phyloP scores from a whole-genome alignment of 1,139 yeast genomes.

The Suhomyces anneliseae region DNA sequence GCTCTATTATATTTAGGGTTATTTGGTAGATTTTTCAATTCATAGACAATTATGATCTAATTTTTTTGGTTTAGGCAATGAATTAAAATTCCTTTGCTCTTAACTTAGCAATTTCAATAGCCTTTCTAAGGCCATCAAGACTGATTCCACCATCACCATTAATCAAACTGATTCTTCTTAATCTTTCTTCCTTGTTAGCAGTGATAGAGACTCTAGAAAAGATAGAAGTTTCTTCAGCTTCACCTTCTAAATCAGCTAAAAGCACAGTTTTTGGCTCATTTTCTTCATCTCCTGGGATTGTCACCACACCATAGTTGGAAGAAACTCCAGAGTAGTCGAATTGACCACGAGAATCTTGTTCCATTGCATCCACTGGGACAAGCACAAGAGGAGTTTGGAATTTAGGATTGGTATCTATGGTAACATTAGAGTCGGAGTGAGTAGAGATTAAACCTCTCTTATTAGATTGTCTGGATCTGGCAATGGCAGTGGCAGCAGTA shows the following conservation, averaged over 20 bases:
- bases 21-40: too few species aligned
- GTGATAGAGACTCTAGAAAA: slow-evolving; percentile 44
- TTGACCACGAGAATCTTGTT: slow-evolving; percentile 7
- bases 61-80: background rate
- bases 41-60: too few species aligned
- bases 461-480: slow-evolving; percentile 49
- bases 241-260: slow-evolving; percentile 75
- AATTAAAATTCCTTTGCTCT: slow-evolving; percentile 16
- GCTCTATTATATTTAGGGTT: too few species aligned
- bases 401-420: slow-evolving; percentile 27
- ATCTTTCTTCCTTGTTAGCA: slow-evolving; percentile 19
- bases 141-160: slow-evolving; percentile 36
- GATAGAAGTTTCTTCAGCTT: slow-evolving; percentile 64
- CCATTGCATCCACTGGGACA: slow-evolving; percentile 22
- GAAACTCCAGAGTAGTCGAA: slow-evolving; percentile 39
- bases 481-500: slow-evolving; percentile 30
- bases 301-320: slow-evolving; percentile 66
- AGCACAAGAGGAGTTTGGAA: slow-evolving; percentile 33
- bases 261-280: slow-evolving; percentile 32
- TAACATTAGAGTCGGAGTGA: slow-evolving; percentile 27
- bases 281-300: slow-evolving; percentile 34
- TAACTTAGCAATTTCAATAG: slow-evolving; percentile 45
- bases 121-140: slow-evolving; percentile 43
- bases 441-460: slow-evolving; percentile 27
- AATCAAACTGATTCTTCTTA: slow-evolving; percentile 17